Percentiles rank a stretch among this genome's conserved stretches.
phyloP scores from a whole-genome alignment of 75 land plant genomes.

The Pinus tabuliformis region DNA sequence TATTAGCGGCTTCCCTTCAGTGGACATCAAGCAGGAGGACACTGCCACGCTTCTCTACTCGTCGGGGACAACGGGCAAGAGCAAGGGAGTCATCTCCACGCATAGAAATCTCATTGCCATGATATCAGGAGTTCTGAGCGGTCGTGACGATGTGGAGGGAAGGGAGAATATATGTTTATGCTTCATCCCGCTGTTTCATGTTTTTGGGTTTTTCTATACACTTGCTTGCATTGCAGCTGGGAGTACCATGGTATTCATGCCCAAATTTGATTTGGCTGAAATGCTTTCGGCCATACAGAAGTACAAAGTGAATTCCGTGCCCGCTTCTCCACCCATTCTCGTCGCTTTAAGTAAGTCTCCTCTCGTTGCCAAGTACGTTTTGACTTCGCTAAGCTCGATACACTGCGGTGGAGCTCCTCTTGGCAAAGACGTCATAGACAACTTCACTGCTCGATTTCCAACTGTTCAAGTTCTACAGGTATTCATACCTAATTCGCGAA shows the following conservation, averaged over 20 bases:
- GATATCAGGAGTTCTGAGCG: not conserved
- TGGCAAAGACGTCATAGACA: slow-evolving; percentile 49
- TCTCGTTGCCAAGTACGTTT: slow-evolving; percentile 40
- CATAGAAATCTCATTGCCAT: slow-evolving; percentile 59
- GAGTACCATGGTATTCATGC: slow-evolving; percentile 20
- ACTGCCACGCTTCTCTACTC: slow-evolving; percentile 79
- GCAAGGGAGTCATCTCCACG: slow-evolving; percentile 64
- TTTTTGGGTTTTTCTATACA: slow-evolving; percentile 44
- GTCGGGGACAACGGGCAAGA: slow-evolving; percentile 82
- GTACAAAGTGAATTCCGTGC: slow-evolving; percentile 44
- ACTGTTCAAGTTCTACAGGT: slow-evolving; percentile 50
- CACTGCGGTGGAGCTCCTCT: slow-evolving; percentile 74
- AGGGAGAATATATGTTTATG: slow-evolving; percentile 21
- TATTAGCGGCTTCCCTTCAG: not conserved
- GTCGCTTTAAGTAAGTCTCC: slow-evolving; percentile 59
- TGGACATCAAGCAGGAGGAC: slow-evolving; percentile 43
- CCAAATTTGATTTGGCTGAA: slow-evolving; percentile 48
- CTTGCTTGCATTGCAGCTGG: not conserved
- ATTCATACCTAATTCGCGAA: no score
- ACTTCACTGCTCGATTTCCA: slow-evolving; percentile 48
- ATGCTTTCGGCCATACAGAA: slow-evolving; percentile 54
- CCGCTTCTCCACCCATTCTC: slow-evolving; percentile 69
- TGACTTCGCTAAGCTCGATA: slow-evolving; percentile 42
- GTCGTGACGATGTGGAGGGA: not conserved
- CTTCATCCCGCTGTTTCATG: slow-evolving; percentile 74